Percentiles rank a stretch among this genome's conserved stretches.
Conservation (phyloP, 2,329 filamentous ascomycete species). For the Diaporthe citrichinensis region DNA sequence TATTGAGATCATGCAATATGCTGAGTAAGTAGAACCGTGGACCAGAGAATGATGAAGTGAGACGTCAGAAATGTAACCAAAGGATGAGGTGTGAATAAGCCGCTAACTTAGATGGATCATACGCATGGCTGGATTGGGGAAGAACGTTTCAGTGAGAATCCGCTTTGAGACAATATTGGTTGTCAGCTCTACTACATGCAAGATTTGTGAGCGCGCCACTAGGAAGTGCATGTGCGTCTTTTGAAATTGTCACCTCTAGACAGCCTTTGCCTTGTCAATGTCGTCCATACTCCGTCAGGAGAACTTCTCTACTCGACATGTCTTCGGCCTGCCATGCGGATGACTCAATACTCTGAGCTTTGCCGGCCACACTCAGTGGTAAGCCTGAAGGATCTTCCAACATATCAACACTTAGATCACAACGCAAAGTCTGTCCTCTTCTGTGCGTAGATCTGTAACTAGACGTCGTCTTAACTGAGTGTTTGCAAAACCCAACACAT, state of each 20-base stretch:
- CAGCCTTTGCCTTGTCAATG: background rate
- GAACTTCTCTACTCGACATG: background rate
- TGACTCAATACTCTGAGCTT: background rate
- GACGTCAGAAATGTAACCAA: background rate
- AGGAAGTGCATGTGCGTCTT: background rate
- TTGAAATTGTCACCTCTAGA: background rate
- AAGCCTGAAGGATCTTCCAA: too few relatives aligned
- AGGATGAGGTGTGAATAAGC: background rate
- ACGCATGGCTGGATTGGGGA: constrained; percentile 3
- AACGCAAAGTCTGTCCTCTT: background rate
- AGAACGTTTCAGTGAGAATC: background rate
- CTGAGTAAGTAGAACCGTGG: constrained; percentile 11
- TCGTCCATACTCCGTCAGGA: too few relatives aligned
- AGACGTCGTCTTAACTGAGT: background rate
- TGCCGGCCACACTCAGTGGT: background rate
- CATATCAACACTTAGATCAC: background rate
- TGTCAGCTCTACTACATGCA: background rate
- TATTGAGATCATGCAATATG: constrained; percentile 3
- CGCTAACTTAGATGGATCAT: background rate
- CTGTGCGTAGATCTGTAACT: background rate
- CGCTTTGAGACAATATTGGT: constrained; percentile 15
- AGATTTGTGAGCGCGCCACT: background rate
- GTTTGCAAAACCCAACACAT: background rate
- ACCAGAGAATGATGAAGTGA: constrained; percentile 1
- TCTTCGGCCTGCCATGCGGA: too few relatives aligned